Evolutionary conservation across 148 eudicot genomes (phyloP).

Genomic region (Arctostaphylos glauca): DNA sequence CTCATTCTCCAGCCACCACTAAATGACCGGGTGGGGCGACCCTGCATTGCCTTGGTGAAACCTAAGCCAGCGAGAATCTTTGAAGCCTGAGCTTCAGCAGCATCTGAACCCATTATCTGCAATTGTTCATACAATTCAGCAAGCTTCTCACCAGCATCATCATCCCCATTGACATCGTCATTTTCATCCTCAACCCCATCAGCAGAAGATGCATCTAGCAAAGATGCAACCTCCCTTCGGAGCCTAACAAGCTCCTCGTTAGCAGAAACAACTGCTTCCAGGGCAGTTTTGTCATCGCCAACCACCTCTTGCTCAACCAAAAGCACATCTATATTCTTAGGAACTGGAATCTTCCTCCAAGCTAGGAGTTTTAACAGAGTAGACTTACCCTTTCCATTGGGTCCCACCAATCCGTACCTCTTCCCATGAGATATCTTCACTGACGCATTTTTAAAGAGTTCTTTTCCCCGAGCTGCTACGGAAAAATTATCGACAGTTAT

Average conservation of each 20-base stretch:
- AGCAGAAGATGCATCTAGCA: slow-evolving; percentile 40
- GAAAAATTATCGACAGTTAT: slow-evolving; percentile 50
- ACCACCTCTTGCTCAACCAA: slow-evolving; percentile 20
- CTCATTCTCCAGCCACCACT: slow-evolving; percentile 77
- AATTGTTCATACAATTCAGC: slow-evolving; percentile 57
- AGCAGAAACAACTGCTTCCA: slow-evolving; percentile 38
- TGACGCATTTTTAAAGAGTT: slow-evolving; percentile 53
- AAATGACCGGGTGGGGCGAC: slow-evolving; percentile 49
- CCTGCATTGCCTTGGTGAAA: slow-evolving; percentile 59
- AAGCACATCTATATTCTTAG: slow-evolving; percentile 18
- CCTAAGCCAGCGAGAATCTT: slow-evolving; percentile 63
- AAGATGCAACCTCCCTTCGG: slow-evolving; percentile 44
- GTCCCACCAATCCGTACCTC: slow-evolving; percentile 64
- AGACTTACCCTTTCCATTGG: slow-evolving; percentile 64
- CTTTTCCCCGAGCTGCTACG: slow-evolving; percentile 57
- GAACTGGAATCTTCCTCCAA: slow-evolving; percentile 21
- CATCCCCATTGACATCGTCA: slow-evolving; percentile 17
- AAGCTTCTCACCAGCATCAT: slow-evolving; percentile 48
- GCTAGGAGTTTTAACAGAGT: slow-evolving; percentile 51
- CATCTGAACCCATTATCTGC: slow-evolving; percentile 51
- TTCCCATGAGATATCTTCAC: slow-evolving; percentile 60
- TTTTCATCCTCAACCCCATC: slow-evolving; percentile 24
- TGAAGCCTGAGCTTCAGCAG: slow-evolving; percentile 65
- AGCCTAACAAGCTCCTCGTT: slow-evolving; percentile 52
- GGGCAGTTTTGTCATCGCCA: slow-evolving; percentile 18